Percentiles rank a stretch among this genome's conserved stretches.
phyloP scores from a whole-genome alignment of 2,329 filamentous ascomycete species.

The Allantophomopsis lycopodina region DNA sequence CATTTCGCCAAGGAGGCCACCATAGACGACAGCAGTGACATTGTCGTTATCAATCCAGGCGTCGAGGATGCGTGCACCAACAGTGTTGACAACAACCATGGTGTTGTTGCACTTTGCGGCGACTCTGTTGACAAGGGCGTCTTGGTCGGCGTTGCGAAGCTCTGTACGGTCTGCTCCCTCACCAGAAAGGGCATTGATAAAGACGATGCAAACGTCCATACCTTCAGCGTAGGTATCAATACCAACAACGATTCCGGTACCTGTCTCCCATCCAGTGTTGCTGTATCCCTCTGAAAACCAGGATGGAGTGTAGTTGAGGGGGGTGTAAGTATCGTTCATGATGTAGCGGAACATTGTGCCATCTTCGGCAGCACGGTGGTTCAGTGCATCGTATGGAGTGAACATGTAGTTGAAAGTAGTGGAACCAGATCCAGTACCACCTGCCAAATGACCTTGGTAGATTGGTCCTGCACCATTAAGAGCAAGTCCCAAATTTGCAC shows the following conservation, averaged over 20 bases:
- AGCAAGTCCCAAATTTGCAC: no score
- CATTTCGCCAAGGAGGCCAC: conserved; percentile 43
- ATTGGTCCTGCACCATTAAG: no score
- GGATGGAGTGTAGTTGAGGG: conserved; percentile 15
- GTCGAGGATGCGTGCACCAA: conserved; percentile 42
- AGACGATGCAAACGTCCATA: conserved; percentile 21
- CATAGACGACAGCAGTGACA: conserved; percentile 43
- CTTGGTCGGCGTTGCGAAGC: no score
- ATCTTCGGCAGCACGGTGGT: conserved; percentile 22
- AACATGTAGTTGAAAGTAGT: not conserved
- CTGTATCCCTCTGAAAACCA: no score
- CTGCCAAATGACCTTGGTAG: no score
- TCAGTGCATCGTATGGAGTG: not conserved
- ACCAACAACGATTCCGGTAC: not conserved
- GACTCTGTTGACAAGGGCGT: conserved; percentile 22
- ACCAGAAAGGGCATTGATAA: conserved; percentile 69
- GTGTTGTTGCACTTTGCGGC: conserved; percentile 30
- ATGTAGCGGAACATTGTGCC: conserved; percentile 15
- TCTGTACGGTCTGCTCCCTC: conserved; percentile 37
- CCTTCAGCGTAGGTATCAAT: not conserved
- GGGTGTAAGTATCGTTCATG: conserved; percentile 47
- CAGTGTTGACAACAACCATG: conserved; percentile 51
- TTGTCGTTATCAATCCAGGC: conserved; percentile 39
- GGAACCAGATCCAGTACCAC: not conserved
- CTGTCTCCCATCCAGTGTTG: no score